A percentile compares a stretch with the other conserved stretches of the same genome.
phyloP scores from a whole-genome alignment of 73 alveolate genomes.

The Blepharisma japonicum region DNA sequence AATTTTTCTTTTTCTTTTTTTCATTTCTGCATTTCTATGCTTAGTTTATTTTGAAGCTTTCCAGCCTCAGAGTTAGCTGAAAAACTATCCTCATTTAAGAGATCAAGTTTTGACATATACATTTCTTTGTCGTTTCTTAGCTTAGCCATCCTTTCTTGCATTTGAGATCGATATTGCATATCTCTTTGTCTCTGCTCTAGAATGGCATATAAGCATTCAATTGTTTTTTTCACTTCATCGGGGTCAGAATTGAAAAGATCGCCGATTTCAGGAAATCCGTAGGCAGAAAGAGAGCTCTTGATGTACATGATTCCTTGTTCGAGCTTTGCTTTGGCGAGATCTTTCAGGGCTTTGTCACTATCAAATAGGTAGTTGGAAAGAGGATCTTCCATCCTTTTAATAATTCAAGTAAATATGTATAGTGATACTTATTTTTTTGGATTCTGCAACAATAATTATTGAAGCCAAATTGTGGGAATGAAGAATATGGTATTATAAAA shows the following conservation, averaged over 20 bases:
- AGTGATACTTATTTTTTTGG: too few species aligned
- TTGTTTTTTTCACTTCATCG: conserved; percentile 47
- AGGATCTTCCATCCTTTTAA: too few species aligned
- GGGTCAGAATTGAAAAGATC: conserved; percentile 43
- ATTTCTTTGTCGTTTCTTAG: conserved; percentile 18
- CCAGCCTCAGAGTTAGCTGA: conserved; percentile 30
- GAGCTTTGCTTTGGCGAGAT: too few species aligned
- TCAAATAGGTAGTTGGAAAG: too few species aligned
- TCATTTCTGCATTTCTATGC: conserved; percentile 32
- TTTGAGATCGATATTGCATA: conserved; percentile 37
- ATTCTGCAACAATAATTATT: too few species aligned
- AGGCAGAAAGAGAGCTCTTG: conserved; percentile 13
- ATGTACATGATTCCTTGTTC: neutral
- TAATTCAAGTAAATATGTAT: too few species aligned
- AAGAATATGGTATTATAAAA: too few species aligned
- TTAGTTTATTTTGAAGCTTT: conserved; percentile 34
- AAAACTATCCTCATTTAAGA: conserved; percentile 27
- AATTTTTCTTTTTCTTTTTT: conserved; percentile 48
- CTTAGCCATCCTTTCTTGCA: conserved; percentile 36
- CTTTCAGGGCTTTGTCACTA: too few species aligned
- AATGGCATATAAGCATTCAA: conserved; percentile 39
- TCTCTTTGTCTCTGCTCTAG: conserved; percentile 54
- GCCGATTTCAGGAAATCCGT: conserved; percentile 55
- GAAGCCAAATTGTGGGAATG: too few species aligned
- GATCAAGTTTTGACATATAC: conserved; percentile 19